A percentile compares a stretch with the other conserved stretches of the same genome.
phyloP scores from a whole-genome alignment of 2,329 filamentous ascomycete genomes.

The Trichoderma koningiopsis region DNA sequence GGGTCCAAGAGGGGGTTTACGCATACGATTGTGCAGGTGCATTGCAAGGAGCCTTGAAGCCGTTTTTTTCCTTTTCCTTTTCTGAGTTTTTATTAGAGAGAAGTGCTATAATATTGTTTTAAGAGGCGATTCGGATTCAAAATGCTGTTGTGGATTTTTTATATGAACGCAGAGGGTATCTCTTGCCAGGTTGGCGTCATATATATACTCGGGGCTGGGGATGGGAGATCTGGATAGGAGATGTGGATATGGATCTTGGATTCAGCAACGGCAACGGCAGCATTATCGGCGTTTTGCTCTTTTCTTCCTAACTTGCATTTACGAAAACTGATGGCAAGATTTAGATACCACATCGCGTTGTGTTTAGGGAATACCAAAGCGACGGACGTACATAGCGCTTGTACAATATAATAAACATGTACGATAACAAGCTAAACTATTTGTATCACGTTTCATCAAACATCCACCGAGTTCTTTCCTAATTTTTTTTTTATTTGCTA shows the following conservation, averaged over 20 bases:
- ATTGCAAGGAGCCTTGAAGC: slow-evolving; percentile 37
- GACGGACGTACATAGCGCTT: not conserved
- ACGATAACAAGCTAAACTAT: not conserved
- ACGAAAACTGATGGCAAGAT: not conserved
- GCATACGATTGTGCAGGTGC: slow-evolving; percentile 46
- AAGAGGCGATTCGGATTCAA: not conserved
- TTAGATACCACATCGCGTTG: not conserved
- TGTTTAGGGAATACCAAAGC: not conserved
- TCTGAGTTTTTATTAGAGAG: not conserved
- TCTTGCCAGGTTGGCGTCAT: not conserved
- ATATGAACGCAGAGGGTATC: not conserved
- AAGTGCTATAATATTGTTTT: not conserved
- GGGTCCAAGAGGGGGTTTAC: slow-evolving; percentile 39
- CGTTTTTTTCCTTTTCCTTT: not conserved
- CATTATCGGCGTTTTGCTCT: not conserved
- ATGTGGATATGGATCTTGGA: not conserved
- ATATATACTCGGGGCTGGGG: not conserved
- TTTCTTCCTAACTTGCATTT: not conserved
- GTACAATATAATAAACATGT: not conserved
- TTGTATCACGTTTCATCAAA: not conserved
- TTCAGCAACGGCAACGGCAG: not conserved
- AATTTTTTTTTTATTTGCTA: not conserved
- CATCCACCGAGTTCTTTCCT: not conserved
- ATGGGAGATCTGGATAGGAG: too few relatives aligned
- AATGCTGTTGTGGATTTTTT: not conserved